Conservation (phyloP, 2,329 filamentous ascomycete genomes). For the Pseudomassariella vexata region DNA sequence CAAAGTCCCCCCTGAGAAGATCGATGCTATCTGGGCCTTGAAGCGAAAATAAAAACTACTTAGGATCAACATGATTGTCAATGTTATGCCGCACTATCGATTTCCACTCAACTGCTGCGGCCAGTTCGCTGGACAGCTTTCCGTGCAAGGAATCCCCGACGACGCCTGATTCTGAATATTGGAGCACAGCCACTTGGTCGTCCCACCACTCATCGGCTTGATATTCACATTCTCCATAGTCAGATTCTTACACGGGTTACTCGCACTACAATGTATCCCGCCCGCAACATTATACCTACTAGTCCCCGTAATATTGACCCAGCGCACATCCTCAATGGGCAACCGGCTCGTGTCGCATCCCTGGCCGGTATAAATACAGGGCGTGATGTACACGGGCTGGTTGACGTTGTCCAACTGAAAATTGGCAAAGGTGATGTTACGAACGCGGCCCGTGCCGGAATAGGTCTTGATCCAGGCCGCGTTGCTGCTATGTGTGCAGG, state of each 20-base stretch:
- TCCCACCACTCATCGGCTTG: constrained; percentile 31
- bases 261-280: constrained; percentile 36
- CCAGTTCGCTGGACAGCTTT: constrained; percentile 29
- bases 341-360: constrained; percentile 34
- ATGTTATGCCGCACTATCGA: no score
- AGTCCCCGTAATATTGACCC: constrained; percentile 44
- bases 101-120: constrained; percentile 31
- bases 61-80: no score
- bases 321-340: constrained; percentile 38
- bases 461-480: constrained; percentile 38
- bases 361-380: constrained; percentile 35
- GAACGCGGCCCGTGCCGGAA: constrained; percentile 32
- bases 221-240: constrained; percentile 40
- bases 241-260: constrained; percentile 36
- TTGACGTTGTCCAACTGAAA: constrained; percentile 34
- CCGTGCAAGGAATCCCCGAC: constrained; percentile 28
- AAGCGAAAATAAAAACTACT: no score
- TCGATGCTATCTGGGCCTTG: no score
- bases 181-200: constrained; percentile 35
- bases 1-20: no score
- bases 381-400: constrained; percentile 41
- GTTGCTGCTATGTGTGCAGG: constrained; percentile 30
- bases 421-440: constrained; percentile 38
- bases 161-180: constrained; percentile 31
- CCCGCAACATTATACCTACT: constrained; percentile 41